A percentile compares a stretch with the other conserved stretches of the same genome.
phyloP scores from a whole-genome alignment of 2,329 filamentous ascomycete species.

The Trichoderma sp. region DNA sequence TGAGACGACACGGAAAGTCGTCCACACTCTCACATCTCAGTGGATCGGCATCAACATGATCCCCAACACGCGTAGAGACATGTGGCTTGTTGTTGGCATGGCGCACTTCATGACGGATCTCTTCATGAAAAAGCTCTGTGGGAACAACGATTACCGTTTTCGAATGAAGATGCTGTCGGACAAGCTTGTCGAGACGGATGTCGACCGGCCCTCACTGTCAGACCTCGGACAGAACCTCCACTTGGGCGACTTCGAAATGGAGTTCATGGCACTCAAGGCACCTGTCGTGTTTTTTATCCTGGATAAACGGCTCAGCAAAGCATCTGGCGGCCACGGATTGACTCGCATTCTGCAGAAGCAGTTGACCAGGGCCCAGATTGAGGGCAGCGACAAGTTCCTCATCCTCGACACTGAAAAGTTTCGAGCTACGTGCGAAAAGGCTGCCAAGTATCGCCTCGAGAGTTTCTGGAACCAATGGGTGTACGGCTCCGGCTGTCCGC shows the following conservation, averaged over 20 bases:
- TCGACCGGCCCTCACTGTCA: slow-evolving; percentile 78
- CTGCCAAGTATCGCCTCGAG: slow-evolving; percentile 83
- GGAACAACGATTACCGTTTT: slow-evolving; percentile 93
- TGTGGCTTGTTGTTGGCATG: slow-evolving; percentile 87
- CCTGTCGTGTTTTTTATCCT: slow-evolving; percentile 90
- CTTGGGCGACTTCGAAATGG: slow-evolving; percentile 80
- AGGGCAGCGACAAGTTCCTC: slow-evolving; percentile 63
- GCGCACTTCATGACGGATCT: slow-evolving; percentile 94
- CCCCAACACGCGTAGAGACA: slow-evolving; percentile 75
- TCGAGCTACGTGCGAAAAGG: slow-evolving; percentile 81
- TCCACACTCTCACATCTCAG: slow-evolving; percentile 84
- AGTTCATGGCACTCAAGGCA: slow-evolving; percentile 90
- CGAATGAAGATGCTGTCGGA: slow-evolving; percentile 85
- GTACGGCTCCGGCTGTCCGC: slow-evolving; percentile 81
- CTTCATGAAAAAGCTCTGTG: slow-evolving; percentile 87
- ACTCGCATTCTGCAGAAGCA: slow-evolving; percentile 83
- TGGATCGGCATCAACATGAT: slow-evolving; percentile 95
- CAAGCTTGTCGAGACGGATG: slow-evolving; percentile 76
- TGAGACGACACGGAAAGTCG: slow-evolving; percentile 75
- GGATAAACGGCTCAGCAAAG: slow-evolving; percentile 86
- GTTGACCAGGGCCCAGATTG: slow-evolving; percentile 79
- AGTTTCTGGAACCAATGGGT: slow-evolving; percentile 95
- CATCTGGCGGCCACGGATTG: slow-evolving; percentile 77
- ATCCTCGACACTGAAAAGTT: slow-evolving; percentile 77
- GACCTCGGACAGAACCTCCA: slow-evolving; percentile 77